Conservation (phyloP, 176 grass and related monocot genomes). For the Otatea glauca region DNA sequence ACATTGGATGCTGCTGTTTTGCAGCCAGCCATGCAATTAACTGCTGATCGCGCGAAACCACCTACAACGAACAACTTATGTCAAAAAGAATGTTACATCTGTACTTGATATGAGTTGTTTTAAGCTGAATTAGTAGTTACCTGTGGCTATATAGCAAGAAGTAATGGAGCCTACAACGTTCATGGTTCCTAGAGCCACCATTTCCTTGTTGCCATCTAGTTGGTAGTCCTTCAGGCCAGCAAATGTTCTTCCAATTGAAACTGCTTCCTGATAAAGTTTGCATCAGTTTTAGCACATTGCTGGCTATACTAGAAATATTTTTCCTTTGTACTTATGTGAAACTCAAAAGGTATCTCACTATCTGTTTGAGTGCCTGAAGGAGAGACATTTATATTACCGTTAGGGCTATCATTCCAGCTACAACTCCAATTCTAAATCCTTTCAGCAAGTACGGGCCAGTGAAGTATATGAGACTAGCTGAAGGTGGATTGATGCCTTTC, state of each 20-base stretch:
- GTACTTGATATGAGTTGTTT: slow-evolving; percentile 21
- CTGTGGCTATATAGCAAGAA: slow-evolving; percentile 89
- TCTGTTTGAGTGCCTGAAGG: no score
- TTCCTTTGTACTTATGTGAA: not conserved
- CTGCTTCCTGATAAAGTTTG: slow-evolving; percentile 73
- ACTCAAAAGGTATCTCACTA: not conserved
- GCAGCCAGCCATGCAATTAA: slow-evolving; percentile 94
- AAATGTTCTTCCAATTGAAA: slow-evolving; percentile 96
- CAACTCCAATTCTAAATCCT: slow-evolving; percentile 76
- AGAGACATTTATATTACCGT: slow-evolving; percentile 56
- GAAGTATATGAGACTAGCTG: slow-evolving; percentile 65
- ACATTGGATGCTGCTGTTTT: slow-evolving; percentile 78
- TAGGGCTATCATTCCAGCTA: slow-evolving; percentile 77
- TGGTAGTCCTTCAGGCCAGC: slow-evolving; percentile 82
- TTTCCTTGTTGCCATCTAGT: slow-evolving; percentile 96
- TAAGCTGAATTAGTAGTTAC: slow-evolving; percentile 42
- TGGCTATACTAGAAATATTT: not conserved
- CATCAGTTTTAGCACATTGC: slow-evolving; percentile 11
- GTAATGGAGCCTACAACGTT: slow-evolving; percentile 86
- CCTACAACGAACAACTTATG: slow-evolving; percentile 47
- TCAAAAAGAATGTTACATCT: slow-evolving; percentile 32
- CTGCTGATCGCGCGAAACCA: slow-evolving; percentile 85
- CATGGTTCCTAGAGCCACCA: slow-evolving; percentile 93
- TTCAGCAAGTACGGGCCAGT: slow-evolving; percentile 54
- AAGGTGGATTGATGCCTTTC: slow-evolving; percentile 78